Base-by-base conservation (phyloP, 257 asterid genomes). In the Gentiana straminea region DNA sequence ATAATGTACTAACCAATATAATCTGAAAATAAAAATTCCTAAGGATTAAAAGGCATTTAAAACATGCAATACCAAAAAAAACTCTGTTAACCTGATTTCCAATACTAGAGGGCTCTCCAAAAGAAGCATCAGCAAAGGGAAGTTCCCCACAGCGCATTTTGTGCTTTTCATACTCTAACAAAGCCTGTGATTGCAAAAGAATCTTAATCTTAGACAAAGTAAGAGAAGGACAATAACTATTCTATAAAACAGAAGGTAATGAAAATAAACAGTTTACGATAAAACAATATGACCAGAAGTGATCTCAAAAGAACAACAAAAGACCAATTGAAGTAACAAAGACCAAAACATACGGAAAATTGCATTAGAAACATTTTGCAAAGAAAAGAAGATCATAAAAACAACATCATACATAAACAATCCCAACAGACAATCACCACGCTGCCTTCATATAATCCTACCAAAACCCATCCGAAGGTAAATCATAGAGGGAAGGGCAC, bases 61-160 rank as follows among this genome's bases (percentile, higher is more conserved):
- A 39, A 39, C 45, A 39, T 39, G 45, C 45, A 39, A 4, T 4
- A 39, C 8, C 5, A 39, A 39, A 4, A 39, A 39, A 39, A 8
- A 53, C 5, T 51, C 51, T 9, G 57, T 67, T 48, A 64, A 89
- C 97, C 95, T 78, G 95, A 67, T 61, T 81, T 54, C 82, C 95
- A 60, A 79, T 59, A 63, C 67, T 73, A 66, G 72, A 62, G 47
- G 97, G 86, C 53, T 78, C 87, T 44, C 77, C 47, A 59, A 76
- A 64, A 59, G 89, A 69, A 61, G 86, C 75, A 70, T 81, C 97
- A 55, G 70, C 77, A 73, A 86, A 86, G 46, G 95, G 97, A 67
- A 89, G 89, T 75, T 86, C 94, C 38, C 97, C 97, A 34, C 77
- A 60, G 35, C 85, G 92, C 94, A 86, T 86, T 76, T 89, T 86